These are phyloP conservation scores for Cucumis sativus DNA, from an alignment of 306 rosid genomes.

Conservation along the genomic window Cucumber_9930_V3 NC_026658.2:20394001-20394500, in stretches of 20 bases:
- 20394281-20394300: neutral
- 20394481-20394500: neutral
- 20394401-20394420: neutral
- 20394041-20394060: neutral
- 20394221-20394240: slow-evolving; percentile 33
- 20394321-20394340: neutral
- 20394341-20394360: neutral
- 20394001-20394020: neutral
- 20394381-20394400: neutral
- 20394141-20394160: slow-evolving; percentile 96
- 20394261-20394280: neutral
- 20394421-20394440: neutral
- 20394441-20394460: neutral
- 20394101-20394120: slow-evolving; percentile 27
- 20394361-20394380: neutral
- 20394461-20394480: neutral
- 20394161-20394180: slow-evolving; percentile 62
- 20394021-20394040: neutral
- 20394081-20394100: neutral
- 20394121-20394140: slow-evolving; percentile 70
- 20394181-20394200: slow-evolving; percentile 48
- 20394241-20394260: neutral
- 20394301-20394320: neutral
- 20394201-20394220: slow-evolving; percentile 60
- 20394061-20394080: neutral